A percentile compares a stretch with the other conserved stretches of the same genome.
Evolutionary conservation across 345 rosid species (phyloP).

Genomic region (Acer negundo): DNA sequence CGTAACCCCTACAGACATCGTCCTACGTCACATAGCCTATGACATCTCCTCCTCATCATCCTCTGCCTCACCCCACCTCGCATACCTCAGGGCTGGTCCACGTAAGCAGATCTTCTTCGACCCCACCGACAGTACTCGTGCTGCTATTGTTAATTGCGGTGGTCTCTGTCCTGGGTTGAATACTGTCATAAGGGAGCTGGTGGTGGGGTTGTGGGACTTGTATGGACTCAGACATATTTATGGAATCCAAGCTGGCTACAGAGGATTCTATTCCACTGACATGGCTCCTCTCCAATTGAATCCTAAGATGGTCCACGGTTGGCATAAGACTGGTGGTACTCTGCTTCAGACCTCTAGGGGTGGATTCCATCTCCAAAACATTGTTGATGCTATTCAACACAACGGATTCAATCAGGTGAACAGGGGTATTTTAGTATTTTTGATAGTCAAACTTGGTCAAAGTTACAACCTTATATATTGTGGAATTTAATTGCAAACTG

Average conservation of each 20-base stretch:
- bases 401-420: slow-evolving; percentile 68
- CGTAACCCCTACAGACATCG: slow-evolving; percentile 51
- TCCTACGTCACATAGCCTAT: slow-evolving; percentile 69
- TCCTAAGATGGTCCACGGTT: slow-evolving; percentile 62
- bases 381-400: slow-evolving; percentile 59
- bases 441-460: not conserved
- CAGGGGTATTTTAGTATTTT: too few species aligned
- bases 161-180: slow-evolving; percentile 93
- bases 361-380: slow-evolving; percentile 68
- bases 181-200: slow-evolving; percentile 85
- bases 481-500: too few species aligned
- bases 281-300: slow-evolving; percentile 37
- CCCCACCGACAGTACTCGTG: slow-evolving; percentile 41
- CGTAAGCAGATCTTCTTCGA: slow-evolving; percentile 54
- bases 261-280: slow-evolving; percentile 75
- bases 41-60: slow-evolving; percentile 37
- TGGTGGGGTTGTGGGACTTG: slow-evolving; percentile 85
- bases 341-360: slow-evolving; percentile 80
- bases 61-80: slow-evolving; percentile 29
- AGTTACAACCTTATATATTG: not conserved
- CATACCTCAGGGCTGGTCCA: slow-evolving; percentile 80
- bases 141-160: slow-evolving; percentile 80
- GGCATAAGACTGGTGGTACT: slow-evolving; percentile 89
- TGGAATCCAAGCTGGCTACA: slow-evolving; percentile 75
- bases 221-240: slow-evolving; percentile 73